phyloP scores from a whole-genome alignment of 2,329 filamentous ascomycete species.

The Fusarium sp. region DNA sequence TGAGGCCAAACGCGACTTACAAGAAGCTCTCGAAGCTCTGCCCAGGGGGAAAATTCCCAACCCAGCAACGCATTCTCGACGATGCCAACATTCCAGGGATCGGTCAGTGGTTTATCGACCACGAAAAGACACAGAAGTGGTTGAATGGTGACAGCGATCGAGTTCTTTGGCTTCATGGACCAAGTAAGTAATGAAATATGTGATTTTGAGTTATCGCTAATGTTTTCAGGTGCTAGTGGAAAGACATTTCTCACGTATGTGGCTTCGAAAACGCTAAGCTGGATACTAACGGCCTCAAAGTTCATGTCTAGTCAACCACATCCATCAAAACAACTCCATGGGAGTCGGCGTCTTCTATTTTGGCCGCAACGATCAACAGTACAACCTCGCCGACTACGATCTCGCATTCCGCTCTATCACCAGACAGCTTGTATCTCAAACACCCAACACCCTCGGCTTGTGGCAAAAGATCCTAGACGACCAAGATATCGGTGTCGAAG shows the following conservation, averaged over 20 bases:
- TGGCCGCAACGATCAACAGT: not conserved
- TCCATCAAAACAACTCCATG: not conserved
- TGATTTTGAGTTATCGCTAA: not conserved
- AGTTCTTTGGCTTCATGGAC: constrained; percentile 14
- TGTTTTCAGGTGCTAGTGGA: not conserved
- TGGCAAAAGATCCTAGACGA: rapidly evolving
- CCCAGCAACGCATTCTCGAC: not conserved
- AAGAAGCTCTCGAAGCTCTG: not conserved
- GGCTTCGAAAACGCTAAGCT: no score
- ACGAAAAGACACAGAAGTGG: not conserved
- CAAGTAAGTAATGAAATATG: not conserved
- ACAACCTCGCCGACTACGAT: not conserved
- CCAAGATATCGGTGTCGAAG: not conserved
- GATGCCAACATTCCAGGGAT: not conserved
- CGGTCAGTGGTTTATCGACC: not conserved
- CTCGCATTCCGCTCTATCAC: not conserved
- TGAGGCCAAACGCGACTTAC: rapidly evolving
- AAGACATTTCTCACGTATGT: constrained; percentile 9
- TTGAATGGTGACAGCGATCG: rapidly evolving
- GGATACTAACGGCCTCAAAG: not conserved
- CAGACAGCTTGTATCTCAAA: not conserved
- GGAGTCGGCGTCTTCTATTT: not conserved
- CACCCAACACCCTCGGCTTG: rapidly evolving
- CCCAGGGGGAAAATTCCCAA: constrained; percentile 3
- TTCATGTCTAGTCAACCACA: not conserved